Evolutionary conservation across 306 rosid species (phyloP).

Genomic region (Castanea sativa): DNA sequence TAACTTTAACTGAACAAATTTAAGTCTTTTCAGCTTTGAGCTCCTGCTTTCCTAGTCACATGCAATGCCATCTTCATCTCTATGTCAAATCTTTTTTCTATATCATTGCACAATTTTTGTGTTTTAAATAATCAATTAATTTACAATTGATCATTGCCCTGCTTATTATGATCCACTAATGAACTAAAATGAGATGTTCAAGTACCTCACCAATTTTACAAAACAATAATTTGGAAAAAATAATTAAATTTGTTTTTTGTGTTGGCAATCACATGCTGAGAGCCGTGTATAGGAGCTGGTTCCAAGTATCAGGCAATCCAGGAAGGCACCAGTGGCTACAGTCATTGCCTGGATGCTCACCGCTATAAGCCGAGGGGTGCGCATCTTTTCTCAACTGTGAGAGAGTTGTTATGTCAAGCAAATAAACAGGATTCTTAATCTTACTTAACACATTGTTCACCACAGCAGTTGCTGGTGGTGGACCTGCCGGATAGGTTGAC

Average conservation of each 20-base stretch:
- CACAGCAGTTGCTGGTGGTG: constrained; percentile 64
- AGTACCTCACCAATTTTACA: constrained; percentile 1
- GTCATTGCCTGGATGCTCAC: constrained; percentile 64
- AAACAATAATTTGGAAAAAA: constrained; percentile 16
- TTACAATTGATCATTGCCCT: constrained; percentile 37
- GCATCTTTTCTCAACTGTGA: constrained; percentile 90
- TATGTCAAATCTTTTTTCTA: constrained; percentile 4
- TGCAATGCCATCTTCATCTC: constrained; percentile 22
- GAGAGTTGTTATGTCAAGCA: constrained; percentile 83
- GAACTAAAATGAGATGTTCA: constrained; percentile 20
- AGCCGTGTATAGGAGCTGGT: constrained; percentile 80
- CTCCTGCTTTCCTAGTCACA: constrained; percentile 20
- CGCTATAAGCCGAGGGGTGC: constrained; percentile 76
- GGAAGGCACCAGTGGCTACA: constrained; percentile 99
- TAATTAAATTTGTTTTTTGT: not conserved
- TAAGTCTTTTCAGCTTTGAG: not conserved
- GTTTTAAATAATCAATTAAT: constrained; percentile 33
- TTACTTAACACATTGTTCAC: constrained; percentile 60
- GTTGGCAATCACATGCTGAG: constrained; percentile 39
- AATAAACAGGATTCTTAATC: constrained; percentile 56
- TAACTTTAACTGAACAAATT: constrained; percentile 10
- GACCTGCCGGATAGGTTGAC: constrained; percentile 75
- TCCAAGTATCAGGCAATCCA: constrained; percentile 96
- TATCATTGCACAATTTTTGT: constrained; percentile 18
- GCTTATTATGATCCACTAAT: constrained; percentile 24